Evolutionary conservation across 2,329 filamentous ascomycete genomes (phyloP), one percentile per base, ranked within the genome.

Genomic region (Sarocladium kiliense): DNA sequence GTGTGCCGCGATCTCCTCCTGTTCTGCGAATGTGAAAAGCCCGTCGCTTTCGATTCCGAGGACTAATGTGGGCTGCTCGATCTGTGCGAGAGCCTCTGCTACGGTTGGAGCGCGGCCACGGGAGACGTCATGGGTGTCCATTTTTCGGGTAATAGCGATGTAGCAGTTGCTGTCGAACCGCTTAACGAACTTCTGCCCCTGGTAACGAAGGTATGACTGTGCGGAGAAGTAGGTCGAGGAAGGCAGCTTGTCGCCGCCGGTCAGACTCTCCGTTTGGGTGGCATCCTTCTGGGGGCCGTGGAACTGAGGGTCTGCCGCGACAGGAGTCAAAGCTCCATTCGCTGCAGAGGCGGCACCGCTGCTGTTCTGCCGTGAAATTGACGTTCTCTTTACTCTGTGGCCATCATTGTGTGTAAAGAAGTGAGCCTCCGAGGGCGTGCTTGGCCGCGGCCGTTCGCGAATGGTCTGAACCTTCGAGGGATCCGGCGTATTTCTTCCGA

Each of bases 151-250:
- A 71, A 99, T 97, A 62, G 94, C 92, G 63, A 99, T 97, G 75
- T 99, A 99, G 75, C 94, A 99, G 71, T 99, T 99, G 65, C 91
- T 90, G 71, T 99, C 94, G 70, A 97, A 99, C 10, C 94, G 88
- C 70, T 89, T 91, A 64, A 97, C 94, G 64, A 99, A 99, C 71
- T 99, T 99, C 64, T 87, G 83, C 55, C 91, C 93, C 72, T 99
- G 94, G 71, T 99, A 99, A 19, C 94, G 88, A 42, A 99, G 82
- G 71, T 99, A 99, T 0, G 92, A 97, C 70, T 99, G 94, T 1
- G 94, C 94, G 0, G 94, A 97, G 73, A 97, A 99, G 72, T 97
- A 97, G n/a, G 90, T 94, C 7, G 86, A 85, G 0, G 84, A 81
- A 6, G 80, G 71, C 55, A 78, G 59, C 59, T 64, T 69, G 55